These are phyloP conservation scores for Phytophthora cryptogea DNA, from an alignment of 352 stramenopile species.

Conservation along the genomic window DNA sequence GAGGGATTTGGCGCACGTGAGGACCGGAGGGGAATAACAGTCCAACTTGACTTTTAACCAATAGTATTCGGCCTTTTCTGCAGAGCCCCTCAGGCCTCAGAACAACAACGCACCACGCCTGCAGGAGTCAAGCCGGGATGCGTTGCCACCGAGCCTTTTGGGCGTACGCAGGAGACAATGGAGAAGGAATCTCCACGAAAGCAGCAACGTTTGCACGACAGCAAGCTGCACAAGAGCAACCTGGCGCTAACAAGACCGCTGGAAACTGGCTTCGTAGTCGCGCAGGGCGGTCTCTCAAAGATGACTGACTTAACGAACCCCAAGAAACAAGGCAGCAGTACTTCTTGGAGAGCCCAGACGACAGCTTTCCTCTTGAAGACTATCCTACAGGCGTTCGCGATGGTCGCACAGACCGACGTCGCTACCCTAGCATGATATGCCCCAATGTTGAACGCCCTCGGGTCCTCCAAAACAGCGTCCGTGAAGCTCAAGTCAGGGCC, in stretches of 20 bases:
- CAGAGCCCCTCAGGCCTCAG: too few species aligned
- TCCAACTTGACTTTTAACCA: too few species aligned
- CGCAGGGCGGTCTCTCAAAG: background rate
- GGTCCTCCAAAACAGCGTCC: background rate
- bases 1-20: too few species aligned
- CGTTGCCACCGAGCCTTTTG: background rate
- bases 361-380: background rate
- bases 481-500: background rate
- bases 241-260: background rate
- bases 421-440: conserved; percentile 7
- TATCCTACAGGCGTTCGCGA: background rate
- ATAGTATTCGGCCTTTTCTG: too few species aligned
- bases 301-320: too few species aligned
- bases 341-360: background rate
- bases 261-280: background rate
- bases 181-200: background rate
- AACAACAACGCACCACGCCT: too few species aligned
- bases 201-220: background rate
- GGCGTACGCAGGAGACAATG: conserved; percentile 1
- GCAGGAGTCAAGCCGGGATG: background rate
- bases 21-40: too few species aligned
- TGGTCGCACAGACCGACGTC: background rate
- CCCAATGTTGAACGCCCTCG: background rate
- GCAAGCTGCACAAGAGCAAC: background rate
- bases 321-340: background rate